Conservation (phyloP, 2,329 filamentous ascomycete species). For the Magnaporthales sp. region DNA sequence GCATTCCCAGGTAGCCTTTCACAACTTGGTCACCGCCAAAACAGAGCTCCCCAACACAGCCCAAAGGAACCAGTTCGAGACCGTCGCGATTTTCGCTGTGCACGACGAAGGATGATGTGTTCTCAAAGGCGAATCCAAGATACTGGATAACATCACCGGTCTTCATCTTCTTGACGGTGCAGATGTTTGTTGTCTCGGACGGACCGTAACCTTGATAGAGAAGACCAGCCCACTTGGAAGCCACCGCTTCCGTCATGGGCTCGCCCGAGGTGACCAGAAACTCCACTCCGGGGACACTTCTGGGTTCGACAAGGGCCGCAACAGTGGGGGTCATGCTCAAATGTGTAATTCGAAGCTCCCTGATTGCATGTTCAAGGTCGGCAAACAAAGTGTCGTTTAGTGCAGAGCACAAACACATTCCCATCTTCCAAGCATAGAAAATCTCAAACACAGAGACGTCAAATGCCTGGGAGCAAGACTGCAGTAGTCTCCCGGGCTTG, state of each 20-base stretch:
- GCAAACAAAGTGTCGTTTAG: conserved; percentile 66
- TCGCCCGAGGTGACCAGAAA: conserved; percentile 80
- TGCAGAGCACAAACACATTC: conserved; percentile 70
- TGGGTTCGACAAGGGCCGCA: conserved; percentile 62
- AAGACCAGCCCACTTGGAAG: conserved; percentile 57
- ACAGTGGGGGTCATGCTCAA: conserved; percentile 82
- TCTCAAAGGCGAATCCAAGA: conserved; percentile 65
- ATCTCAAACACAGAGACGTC: conserved; percentile 88
- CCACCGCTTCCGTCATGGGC: conserved; percentile 64
- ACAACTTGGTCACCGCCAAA: conserved; percentile 80
- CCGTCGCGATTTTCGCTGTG: conserved; percentile 21
- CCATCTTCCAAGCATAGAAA: conserved; percentile 72
- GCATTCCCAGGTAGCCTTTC: conserved; percentile 62
- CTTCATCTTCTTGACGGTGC: conserved; percentile 60
- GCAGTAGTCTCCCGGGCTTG: conserved; percentile 53
- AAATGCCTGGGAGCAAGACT: conserved; percentile 78
- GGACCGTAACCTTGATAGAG: conserved; percentile 80
- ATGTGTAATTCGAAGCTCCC: conserved; percentile 60
- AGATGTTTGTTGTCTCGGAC: conserved; percentile 83
- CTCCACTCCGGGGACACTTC: conserved; percentile 59
- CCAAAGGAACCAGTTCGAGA: conserved; percentile 46
- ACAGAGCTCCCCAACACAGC: conserved; percentile 73
- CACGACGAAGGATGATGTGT: conserved; percentile 67
- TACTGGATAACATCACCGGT: conserved; percentile 56
- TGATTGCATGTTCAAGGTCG: conserved; percentile 62